Conservation (phyloP, 129 eudicot genomes). For the Rutidosis leptorrhynchoides region DNA sequence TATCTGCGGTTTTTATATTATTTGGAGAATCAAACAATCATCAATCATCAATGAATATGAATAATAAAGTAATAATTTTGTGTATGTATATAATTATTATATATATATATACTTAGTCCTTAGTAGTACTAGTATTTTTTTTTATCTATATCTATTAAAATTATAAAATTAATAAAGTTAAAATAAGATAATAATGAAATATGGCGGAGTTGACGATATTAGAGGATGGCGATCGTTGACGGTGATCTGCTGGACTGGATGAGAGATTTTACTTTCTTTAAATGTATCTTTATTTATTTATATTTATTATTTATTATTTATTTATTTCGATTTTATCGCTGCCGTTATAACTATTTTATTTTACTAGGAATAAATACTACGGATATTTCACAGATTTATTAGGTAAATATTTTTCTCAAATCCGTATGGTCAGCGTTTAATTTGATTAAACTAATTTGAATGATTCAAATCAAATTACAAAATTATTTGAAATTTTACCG, state of each 20-base stretch:
- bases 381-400: too few relatives aligned
- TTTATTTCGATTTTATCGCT: constrained; percentile 29
- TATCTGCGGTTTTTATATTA: constrained; percentile 8
- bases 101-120: too few relatives aligned
- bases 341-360: constrained; percentile 28
- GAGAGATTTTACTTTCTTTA: constrained; percentile 14
- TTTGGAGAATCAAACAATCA: background rate
- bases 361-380: too few relatives aligned
- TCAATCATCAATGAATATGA: too few relatives aligned
- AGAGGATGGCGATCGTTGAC: constrained; percentile 41
- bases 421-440: too few relatives aligned
- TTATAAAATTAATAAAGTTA: too few relatives aligned
- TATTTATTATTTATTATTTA: background rate
- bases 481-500: too few relatives aligned
- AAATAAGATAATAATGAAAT: background rate
- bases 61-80: background rate
- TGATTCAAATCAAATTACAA: too few relatives aligned
- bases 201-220: constrained; percentile 30
- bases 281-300: background rate
- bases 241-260: constrained; percentile 27
- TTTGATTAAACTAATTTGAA: too few relatives aligned
- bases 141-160: too few relatives aligned
- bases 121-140: too few relatives aligned
- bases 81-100: background rate
- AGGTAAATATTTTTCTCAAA: too few relatives aligned